These are phyloP conservation scores for Dacryopinax primogenitus DNA, from an alignment of 768 basidiomycete species.

Conservation along the genomic window DNA sequence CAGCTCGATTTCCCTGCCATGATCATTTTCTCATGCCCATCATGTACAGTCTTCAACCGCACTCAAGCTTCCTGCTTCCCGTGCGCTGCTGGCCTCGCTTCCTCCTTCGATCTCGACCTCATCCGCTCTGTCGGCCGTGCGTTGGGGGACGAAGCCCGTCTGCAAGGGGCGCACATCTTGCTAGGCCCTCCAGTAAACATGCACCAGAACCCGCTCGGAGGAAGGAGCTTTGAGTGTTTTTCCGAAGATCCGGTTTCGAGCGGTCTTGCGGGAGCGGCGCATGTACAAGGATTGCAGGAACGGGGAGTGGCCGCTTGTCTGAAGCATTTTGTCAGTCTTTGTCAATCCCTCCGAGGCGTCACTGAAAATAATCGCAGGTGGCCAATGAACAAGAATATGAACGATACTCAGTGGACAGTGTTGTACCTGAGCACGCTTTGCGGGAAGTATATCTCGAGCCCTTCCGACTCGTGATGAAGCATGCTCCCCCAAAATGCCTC, in stretches of 20 bases:
- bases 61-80: slow-evolving; percentile 47
- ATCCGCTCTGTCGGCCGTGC: slow-evolving; percentile 37
- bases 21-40: background rate
- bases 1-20: background rate
- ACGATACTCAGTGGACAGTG: slow-evolving; percentile 17
- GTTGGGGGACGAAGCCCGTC: slow-evolving; percentile 41
- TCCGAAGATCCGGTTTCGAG: slow-evolving; percentile 18
- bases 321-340: slow-evolving; percentile 23
- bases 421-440: slow-evolving; percentile 24
- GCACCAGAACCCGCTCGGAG: slow-evolving; percentile 25
- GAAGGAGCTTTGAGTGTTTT: slow-evolving; percentile 26
- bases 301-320: slow-evolving; percentile 22
- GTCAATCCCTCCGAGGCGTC: background rate
- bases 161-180: slow-evolving; percentile 31
- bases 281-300: slow-evolving; percentile 22
- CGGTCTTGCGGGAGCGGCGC: slow-evolving; percentile 18
- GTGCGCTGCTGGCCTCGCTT: slow-evolving; percentile 42
- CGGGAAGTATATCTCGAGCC: slow-evolving; percentile 29
- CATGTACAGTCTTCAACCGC: slow-evolving; percentile 39
- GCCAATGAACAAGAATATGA: slow-evolving; percentile 21
- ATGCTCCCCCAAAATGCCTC: slow-evolving; percentile 15
- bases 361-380: background rate
- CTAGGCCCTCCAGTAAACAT: slow-evolving; percentile 26
- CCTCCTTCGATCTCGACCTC: slow-evolving; percentile 44
- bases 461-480: slow-evolving; percentile 24